Conservation (phyloP, 805 yeast species). For the Komagataella phaffii region DNA sequence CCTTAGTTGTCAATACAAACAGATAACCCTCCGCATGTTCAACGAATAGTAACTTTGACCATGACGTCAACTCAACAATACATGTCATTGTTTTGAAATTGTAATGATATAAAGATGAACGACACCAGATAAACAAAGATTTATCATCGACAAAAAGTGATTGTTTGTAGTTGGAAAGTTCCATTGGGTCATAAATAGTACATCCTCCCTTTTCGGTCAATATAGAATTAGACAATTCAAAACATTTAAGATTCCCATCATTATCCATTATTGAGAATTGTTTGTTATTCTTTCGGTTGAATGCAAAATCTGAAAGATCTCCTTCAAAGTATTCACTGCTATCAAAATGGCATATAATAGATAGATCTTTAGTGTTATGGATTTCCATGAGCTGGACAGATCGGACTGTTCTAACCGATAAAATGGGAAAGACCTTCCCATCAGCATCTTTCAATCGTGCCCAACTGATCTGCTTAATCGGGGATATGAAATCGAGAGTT, state of each 20-base stretch:
- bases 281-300: constrained; percentile 25
- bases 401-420: neutral
- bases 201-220: neutral
- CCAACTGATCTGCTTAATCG: neutral
- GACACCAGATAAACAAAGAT: constrained; percentile 22
- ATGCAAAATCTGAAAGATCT: constrained; percentile 16
- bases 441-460: neutral
- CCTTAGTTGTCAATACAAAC: constrained; percentile 53
- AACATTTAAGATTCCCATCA: constrained; percentile 37
- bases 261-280: constrained; percentile 32
- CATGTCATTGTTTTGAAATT: constrained; percentile 18
- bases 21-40: constrained; percentile 18
- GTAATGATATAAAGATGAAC: constrained; percentile 27
- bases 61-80: constrained; percentile 34
- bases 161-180: constrained; percentile 42
- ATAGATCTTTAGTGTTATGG: neutral
- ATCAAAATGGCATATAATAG: neutral
- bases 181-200: constrained; percentile 25
- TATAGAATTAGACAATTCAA: constrained; percentile 9
- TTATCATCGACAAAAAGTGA: constrained; percentile 23
- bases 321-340: neutral
- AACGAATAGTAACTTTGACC: constrained; percentile 39
- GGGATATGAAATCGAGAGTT: neutral
- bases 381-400: neutral
- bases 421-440: neutral